Percentiles rank a stretch among this genome's conserved stretches.
Evolutionary conservation across 2,329 filamentous ascomycete genomes (phyloP).

Genomic region (Didymella pinodella): DNA sequence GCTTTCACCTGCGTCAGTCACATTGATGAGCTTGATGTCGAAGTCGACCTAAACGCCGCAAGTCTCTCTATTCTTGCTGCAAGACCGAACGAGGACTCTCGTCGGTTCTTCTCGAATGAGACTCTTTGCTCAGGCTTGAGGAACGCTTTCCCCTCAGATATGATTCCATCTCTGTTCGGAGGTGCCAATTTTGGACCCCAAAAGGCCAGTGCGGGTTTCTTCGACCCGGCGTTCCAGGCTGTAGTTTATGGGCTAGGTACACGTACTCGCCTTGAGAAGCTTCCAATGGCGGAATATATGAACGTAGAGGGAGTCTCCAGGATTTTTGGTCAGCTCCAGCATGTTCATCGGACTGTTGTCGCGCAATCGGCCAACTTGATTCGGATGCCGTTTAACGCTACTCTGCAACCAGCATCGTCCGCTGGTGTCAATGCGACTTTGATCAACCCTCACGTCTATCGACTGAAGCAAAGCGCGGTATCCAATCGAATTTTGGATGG

Average conservation of each 20-base stretch:
- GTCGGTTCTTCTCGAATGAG: not conserved
- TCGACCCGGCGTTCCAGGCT: not conserved
- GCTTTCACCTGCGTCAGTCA: not conserved
- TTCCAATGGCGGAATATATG: not conserved
- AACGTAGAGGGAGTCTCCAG: not conserved
- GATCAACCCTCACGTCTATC: not conserved
- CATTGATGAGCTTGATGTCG: not conserved
- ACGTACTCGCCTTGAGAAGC: not conserved
- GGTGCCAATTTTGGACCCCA: not conserved
- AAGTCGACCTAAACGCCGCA: not conserved
- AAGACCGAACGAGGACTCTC: not conserved
- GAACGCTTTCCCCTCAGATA: not conserved
- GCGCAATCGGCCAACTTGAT: not conserved
- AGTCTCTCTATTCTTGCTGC: not conserved
- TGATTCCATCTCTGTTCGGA: not conserved
- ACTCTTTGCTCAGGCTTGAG: not conserved
- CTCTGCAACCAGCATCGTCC: too few relatives aligned
- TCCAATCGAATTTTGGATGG: not conserved
- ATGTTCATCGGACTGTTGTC: not conserved
- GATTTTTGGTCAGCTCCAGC: not conserved
- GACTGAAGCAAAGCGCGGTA: not conserved
- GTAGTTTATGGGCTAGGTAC: not conserved
- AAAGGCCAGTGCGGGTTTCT: not conserved
- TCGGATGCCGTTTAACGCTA: not conserved
- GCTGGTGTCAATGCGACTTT: not conserved